phyloP scores from a whole-genome alignment of 2,329 filamentous ascomycete species.

The Fusarium armeniacum region DNA sequence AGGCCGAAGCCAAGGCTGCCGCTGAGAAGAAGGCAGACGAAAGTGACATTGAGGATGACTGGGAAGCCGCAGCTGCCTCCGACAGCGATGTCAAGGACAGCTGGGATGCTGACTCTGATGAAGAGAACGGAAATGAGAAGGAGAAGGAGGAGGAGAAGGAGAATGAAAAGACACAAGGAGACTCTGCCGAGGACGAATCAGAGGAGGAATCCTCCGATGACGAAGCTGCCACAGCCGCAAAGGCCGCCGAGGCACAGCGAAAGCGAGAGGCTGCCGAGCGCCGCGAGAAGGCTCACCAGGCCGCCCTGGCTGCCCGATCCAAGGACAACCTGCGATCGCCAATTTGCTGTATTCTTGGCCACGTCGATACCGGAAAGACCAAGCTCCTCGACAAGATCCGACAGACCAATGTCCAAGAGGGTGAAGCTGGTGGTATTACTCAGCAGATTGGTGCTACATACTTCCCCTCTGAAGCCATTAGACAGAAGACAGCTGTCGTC shows the following conservation, averaged over 20 bases:
- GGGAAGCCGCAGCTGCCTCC: constrained; percentile 86
- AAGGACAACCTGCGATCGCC: constrained; percentile 96
- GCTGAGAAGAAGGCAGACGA: constrained; percentile 68
- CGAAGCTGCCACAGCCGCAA: constrained; percentile 80
- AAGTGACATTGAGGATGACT: constrained; percentile 82
- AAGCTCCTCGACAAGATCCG: constrained; percentile 98
- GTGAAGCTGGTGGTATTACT: constrained; percentile 98
- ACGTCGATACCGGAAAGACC: constrained; percentile 99
- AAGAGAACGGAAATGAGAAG: constrained; percentile 65
- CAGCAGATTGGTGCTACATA: constrained; percentile 99
- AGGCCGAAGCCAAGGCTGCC: constrained; percentile 67
- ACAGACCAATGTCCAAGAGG: constrained; percentile 98
- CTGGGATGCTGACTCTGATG: constrained; percentile 90
- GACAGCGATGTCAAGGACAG: constrained; percentile 89
- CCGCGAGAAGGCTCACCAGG: constrained; percentile 90
- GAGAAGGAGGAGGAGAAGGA: constrained; percentile 54
- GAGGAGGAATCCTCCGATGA: constrained; percentile 78
- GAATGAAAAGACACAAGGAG: constrained; percentile 45
- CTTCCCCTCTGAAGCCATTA: constrained; percentile 94
- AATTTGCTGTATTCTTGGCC: constrained; percentile 99
- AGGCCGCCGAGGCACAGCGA: constrained; percentile 78
- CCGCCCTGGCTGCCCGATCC: constrained; percentile 89
- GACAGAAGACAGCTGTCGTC: constrained; percentile 92
- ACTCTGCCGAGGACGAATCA: constrained; percentile 62
- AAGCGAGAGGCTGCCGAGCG: constrained; percentile 92